Base-by-base conservation (phyloP, 305 asterid genomes). In the Ilex paraguariensis region DNA sequence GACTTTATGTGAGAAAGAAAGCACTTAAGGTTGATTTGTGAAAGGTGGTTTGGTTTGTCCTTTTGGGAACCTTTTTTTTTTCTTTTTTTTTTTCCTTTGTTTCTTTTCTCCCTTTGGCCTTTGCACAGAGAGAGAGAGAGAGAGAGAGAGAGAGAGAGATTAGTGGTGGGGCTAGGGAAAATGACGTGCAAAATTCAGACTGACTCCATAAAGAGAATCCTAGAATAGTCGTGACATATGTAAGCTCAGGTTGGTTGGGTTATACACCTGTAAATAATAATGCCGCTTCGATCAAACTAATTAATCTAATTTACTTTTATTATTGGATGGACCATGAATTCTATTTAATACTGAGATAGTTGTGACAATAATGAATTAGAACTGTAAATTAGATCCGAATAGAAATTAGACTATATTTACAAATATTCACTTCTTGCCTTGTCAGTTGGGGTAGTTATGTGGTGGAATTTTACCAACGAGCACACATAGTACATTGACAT, bases 131-230 rank as follows among this genome's bases (percentile, higher is more conserved):
- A 54, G n/a, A n/a, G n/a, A n/a, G n/a, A n/a, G n/a, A n/a, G n/a
- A n/a, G 69, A 69, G 59, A n/a, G n/a, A 50, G 10, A 40, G 54
- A 70, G 50, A 61, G 60, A 31, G 71, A 69, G 62, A 58, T 66
- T 68, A 67, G 83, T 82, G 88, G 88, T 81, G 87, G 93, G 86
- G 86, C 75, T 66, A 21, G 55, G n/a, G 84, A 81, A 74, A 84
- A 65, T 60, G 87, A 75, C 86, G 65, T 60, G 71, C 87, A 76
- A 77, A 75, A 71, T 57, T 75, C 56, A 73, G 78, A 67, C 70
- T 73, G 72, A 70, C 74, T 70, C 60, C 72, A 70, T 54, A 61
- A 49, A 32, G 75, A 79, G 84, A 74, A 78, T 78, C 90, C 87
- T 65, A 85, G 66, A 84, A 78, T 77, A 79, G 68, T 66, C 66